Evolutionary conservation across 2,329 filamentous ascomycete species (phyloP).

Genomic region (Claviceps arundinis): DNA sequence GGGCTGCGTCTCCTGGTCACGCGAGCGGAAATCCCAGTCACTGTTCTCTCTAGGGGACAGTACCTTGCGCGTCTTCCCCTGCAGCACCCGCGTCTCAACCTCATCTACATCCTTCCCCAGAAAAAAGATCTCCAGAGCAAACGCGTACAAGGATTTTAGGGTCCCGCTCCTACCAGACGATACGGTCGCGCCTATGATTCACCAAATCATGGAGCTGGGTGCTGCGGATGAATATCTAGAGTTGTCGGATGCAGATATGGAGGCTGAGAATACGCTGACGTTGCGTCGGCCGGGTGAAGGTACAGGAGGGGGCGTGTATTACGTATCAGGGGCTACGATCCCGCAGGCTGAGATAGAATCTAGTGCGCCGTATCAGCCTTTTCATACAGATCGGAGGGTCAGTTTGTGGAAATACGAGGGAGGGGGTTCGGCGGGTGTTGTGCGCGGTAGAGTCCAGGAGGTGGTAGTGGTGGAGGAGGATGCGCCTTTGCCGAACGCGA

Average conservation of each 20-base stretch:
- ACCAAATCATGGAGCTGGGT: conserved; percentile 34
- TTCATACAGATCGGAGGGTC: conserved; percentile 82
- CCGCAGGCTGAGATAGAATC: conserved; percentile 84
- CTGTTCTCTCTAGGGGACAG: conserved; percentile 55
- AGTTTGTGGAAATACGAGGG: conserved; percentile 54
- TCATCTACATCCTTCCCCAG: conserved; percentile 40
- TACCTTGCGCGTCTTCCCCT: conserved; percentile 50
- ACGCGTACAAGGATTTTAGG: conserved; percentile 52
- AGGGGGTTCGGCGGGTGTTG: conserved; percentile 21
- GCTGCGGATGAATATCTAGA: conserved; percentile 44
- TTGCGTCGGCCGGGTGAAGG: conserved; percentile 23
- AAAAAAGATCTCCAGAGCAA: conserved; percentile 39
- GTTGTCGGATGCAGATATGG: conserved; percentile 37
- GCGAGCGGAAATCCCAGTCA: conserved; percentile 45
- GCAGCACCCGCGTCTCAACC: conserved; percentile 40
- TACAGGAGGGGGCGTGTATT: too few species aligned
- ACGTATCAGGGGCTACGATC: conserved; percentile 48
- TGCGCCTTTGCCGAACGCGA: conserved; percentile 16
- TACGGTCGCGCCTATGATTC: conserved; percentile 40
- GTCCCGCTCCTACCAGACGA: conserved; percentile 50
- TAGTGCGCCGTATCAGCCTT: conserved; percentile 88
- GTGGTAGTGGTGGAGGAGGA: conserved; percentile 29
- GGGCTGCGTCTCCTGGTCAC: conserved; percentile 53
- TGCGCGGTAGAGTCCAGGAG: conserved; percentile 25
- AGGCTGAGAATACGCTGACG: conserved; percentile 41